phyloP scores from a whole-genome alignment of 257 asterid species.

The Ilex aquifolium region DNA sequence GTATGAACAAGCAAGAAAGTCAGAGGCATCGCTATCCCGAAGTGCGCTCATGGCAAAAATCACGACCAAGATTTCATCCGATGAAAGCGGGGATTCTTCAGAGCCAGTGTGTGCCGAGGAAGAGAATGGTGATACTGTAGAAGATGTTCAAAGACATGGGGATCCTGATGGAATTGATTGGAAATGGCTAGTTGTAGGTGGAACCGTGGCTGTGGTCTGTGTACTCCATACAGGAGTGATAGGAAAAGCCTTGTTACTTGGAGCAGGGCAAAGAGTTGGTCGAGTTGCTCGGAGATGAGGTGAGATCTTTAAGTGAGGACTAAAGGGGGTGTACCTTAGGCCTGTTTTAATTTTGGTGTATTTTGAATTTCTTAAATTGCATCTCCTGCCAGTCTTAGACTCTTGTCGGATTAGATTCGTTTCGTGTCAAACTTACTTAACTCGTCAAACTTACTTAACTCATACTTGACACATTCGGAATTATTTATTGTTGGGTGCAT shows the following conservation, averaged over 20 bases:
- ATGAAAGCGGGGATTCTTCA: conserved; percentile 17
- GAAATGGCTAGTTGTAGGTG: conserved; percentile 71
- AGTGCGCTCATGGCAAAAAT: conserved; percentile 51
- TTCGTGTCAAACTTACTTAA: no score
- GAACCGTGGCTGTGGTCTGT: conserved; percentile 55
- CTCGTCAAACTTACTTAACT: no score
- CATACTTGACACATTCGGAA: no score
- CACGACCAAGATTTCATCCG: conserved; percentile 29
- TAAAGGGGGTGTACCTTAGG: no score
- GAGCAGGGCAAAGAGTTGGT: conserved; percentile 69
- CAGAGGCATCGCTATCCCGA: conserved; percentile 31
- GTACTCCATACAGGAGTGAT: conserved; percentile 69
- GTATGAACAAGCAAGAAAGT: conserved; percentile 49
- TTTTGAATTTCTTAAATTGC: no score
- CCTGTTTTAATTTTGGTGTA: no score
- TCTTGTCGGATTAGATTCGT: no score
- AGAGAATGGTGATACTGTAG: no score
- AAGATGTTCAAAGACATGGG: conserved; percentile 11
- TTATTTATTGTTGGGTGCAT: no score
- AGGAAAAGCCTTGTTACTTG: conserved; percentile 61
- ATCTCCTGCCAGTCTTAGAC: no score
- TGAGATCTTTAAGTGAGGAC: not conserved
- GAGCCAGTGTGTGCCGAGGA: conserved; percentile 13
- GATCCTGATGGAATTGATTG: conserved; percentile 39
- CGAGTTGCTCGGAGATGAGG: conserved; percentile 49